Evolutionary conservation across 2,329 filamentous ascomycete species (phyloP).

Genomic region (Cytospora piceae): DNA sequence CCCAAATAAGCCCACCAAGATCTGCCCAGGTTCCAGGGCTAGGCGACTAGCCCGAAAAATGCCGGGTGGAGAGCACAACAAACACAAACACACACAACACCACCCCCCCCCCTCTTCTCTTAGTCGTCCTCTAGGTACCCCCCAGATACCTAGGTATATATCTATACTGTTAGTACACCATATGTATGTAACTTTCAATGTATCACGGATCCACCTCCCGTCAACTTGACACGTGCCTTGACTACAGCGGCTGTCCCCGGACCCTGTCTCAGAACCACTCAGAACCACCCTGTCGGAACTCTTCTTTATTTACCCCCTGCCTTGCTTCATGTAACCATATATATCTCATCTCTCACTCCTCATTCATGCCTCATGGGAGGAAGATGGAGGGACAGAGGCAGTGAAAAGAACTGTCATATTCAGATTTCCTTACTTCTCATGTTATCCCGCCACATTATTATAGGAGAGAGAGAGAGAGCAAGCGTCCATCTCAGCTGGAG

Average conservation of each 20-base stretch:
- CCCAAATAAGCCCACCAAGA: conserved; percentile 1
- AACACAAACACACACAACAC: no score
- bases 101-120: not conserved
- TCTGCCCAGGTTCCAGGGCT: conserved; percentile 2
- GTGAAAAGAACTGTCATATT: not conserved
- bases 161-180: not conserved
- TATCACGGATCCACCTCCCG: conserved; percentile 24
- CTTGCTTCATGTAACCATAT: not conserved
- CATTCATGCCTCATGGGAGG: not conserved
- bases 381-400: no score
- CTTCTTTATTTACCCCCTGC: not conserved
- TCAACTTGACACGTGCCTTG: conserved; percentile 9
- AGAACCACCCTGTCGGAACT: conserved; percentile 11
- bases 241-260: conserved; percentile 7
- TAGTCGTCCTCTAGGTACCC: not conserved
- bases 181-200: not conserved
- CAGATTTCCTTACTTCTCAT: not conserved
- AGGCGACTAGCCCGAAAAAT: not conserved
- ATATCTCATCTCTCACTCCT: not conserved
- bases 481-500: not conserved
- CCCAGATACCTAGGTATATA: not conserved
- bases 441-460: not conserved
- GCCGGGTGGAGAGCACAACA: not conserved
- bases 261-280: not conserved
- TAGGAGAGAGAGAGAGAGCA: not conserved